Percentiles rank a stretch among this genome's conserved stretches.
Evolutionary conservation across 1,284 basidiomycete genomes (phyloP).

Genomic region (Apiotrichum brassicae): DNA sequence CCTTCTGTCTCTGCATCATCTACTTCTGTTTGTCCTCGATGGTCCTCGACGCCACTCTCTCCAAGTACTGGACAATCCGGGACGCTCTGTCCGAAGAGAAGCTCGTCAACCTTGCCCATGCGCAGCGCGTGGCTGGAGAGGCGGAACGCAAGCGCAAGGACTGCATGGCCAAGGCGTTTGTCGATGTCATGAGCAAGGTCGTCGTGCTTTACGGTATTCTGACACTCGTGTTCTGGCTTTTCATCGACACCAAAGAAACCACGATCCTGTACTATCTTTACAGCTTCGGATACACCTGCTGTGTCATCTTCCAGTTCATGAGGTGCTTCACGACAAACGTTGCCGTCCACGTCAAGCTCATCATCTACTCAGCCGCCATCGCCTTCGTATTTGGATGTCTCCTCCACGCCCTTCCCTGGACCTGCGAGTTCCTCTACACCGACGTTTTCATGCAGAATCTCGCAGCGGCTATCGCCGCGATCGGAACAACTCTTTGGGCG

Average conservation of each 20-base stretch:
- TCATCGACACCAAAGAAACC: conserved; percentile 4
- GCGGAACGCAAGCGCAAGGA: conserved; percentile 1
- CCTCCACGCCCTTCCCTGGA: conserved; percentile 7
- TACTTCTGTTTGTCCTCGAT: conserved; percentile 12
- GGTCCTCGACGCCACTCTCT: conserved; percentile 9
- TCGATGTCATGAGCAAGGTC: conserved; percentile 7
- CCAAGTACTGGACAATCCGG: conserved; percentile 12
- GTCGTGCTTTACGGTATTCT: conserved; percentile 6
- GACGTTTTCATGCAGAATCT: conserved; percentile 5
- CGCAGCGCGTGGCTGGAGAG: conserved; percentile 3
- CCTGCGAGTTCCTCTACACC: conserved; percentile 7
- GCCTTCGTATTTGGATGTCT: conserved; percentile 1
- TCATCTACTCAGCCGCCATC: conserved; percentile 3
- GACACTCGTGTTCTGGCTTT: conserved; percentile 10
- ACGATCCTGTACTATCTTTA: conserved; percentile 10
- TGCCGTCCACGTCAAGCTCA: conserved; percentile 6
- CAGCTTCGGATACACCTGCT: conserved; percentile 11
- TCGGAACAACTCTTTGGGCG: conserved; percentile 4
- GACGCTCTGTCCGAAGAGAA: conserved; percentile 9
- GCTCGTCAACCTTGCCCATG: conserved; percentile 6
- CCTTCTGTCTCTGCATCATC: conserved; percentile 15
- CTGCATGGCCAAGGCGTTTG: neutral
- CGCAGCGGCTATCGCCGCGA: conserved; percentile 1
- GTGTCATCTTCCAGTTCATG: conserved; percentile 13
- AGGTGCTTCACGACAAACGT: conserved; percentile 13